A percentile compares a stretch with the other conserved stretches of the same genome.
Conservation (phyloP, 257 asterid species). For the Linderniella brevidens region DNA sequence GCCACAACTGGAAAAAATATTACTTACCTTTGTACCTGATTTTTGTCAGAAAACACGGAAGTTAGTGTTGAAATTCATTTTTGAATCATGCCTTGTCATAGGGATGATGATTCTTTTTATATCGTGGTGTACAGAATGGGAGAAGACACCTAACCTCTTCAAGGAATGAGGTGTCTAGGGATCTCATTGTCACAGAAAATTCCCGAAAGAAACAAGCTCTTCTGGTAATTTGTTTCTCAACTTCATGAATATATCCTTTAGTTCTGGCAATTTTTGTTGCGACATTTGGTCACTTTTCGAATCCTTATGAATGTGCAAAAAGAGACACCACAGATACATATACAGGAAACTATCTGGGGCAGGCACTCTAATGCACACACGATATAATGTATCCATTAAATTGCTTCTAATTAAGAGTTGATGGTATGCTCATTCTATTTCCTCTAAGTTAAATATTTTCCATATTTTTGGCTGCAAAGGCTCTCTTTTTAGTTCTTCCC, state of each 20-base stretch:
- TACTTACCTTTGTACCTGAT: no score
- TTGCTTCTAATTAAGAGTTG: no score
- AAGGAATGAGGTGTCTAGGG: slow-evolving; percentile 96
- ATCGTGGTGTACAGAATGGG: slow-evolving; percentile 66
- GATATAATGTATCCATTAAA: no score
- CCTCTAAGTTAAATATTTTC: slow-evolving; percentile 8
- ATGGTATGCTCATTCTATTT: slow-evolving; percentile 1
- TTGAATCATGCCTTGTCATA: slow-evolving; percentile 1
- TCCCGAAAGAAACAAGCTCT: slow-evolving; percentile 89
- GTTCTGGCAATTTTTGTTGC: no score
- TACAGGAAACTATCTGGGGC: no score
- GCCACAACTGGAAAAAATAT: no score
- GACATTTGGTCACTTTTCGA: no score
- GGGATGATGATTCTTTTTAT: slow-evolving; percentile 4
- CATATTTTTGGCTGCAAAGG: no score
- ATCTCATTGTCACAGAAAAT: slow-evolving; percentile 63
- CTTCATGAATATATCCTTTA: no score
- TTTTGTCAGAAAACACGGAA: slow-evolving; percentile 1
- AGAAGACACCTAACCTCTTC: slow-evolving; percentile 88
- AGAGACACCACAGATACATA: background rate
- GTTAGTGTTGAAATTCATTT: slow-evolving; percentile 3
- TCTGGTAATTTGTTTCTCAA: slow-evolving; percentile 39
- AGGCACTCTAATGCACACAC: no score
- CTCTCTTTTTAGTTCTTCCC: no score
- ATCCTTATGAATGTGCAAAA: no score